Evolutionary conservation across 2,329 filamentous ascomycete genomes (phyloP), one percentile per base, ranked within the genome.

Genomic region (Stemphylium lycopersici): DNA sequence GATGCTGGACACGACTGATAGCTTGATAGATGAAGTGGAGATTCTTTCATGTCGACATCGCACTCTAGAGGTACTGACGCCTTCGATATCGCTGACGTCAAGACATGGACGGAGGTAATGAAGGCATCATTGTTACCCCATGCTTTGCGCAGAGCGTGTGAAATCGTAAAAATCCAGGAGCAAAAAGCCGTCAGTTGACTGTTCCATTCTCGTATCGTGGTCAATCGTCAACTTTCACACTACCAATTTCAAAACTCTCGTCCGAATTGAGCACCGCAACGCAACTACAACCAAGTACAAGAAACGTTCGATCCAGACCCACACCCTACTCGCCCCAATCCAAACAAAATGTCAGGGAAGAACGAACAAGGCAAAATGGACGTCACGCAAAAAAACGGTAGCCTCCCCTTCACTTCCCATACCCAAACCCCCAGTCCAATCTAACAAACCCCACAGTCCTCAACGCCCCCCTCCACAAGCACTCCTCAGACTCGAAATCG

Each of bases 321-420:
- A 7, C 26, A 12, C 12, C 16, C 26, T 7, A 29, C 15, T 31
- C 7, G 22, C 22, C 22, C 29, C 12, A 44, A 3, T 24, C 2
- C 7, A 34, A 52, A n/a, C 7, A 34, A 18, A 22, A 68, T 68
- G 60, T 64, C 65, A 4, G 52, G 29, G 24, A 65, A 62, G 29
- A 62, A 68, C 20, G 53, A 62, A 26, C 62, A 68, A 56, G 60
- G 62, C 24, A 45, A 48, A 6, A 66, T 66, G 34, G 66, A 70
- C 41, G 67, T 71, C 8, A 69, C 53, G 31, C 63, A 69, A 31
- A 68, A 67, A 40, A 71, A 70, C 15, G 67, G 68, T 65, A 52
- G 13, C 18, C 18, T 3, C 39, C n/a, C 12, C 31, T 3, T 6
- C 33, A 24, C 33, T 8, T 8, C 7, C 11, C 13, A 38, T 18